A percentile compares a stretch with the other conserved stretches of the same genome.
phyloP scores from a whole-genome alignment of 2,329 filamentous ascomycete genomes.

The Colletotrichum sp. region DNA sequence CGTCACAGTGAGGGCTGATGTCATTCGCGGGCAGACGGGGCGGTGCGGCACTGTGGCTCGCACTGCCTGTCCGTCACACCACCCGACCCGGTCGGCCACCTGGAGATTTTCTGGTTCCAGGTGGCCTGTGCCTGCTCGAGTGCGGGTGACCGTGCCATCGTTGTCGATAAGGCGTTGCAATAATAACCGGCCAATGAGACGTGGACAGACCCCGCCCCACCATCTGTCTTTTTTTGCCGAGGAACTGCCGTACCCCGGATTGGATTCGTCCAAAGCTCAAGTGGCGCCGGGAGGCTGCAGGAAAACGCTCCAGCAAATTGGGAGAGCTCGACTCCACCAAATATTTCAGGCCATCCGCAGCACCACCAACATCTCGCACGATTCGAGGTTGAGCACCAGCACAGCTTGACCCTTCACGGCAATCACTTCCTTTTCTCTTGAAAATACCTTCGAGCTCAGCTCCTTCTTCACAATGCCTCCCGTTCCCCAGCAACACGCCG shows the following conservation, averaged over 20 bases:
- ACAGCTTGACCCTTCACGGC: not conserved
- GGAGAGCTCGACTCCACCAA: conserved; percentile 12
- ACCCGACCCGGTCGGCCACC: not conserved
- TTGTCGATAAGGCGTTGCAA: not conserved
- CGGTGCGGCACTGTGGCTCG: conserved; percentile 14
- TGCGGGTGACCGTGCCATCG: conserved; percentile 11
- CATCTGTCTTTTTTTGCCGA: not conserved
- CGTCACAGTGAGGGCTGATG: not conserved
- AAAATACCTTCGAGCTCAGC: not conserved
- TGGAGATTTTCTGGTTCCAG: not conserved
- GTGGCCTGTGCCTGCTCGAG: conserved; percentile 9
- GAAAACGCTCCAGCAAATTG: conserved; percentile 7
- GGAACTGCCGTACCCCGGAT: conserved; percentile 19
- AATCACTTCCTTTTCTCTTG: not conserved
- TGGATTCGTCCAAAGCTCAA: conserved; percentile 9
- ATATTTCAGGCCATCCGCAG: not conserved
- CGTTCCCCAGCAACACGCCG: conserved; percentile 38
- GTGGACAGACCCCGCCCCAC: not conserved
- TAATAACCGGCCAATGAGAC: not conserved
- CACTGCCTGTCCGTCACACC: not conserved
- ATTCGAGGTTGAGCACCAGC: not conserved
- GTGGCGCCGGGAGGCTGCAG: not conserved
- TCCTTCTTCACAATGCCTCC: not conserved
- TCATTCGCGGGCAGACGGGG: conserved; percentile 25
- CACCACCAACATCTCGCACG: not conserved